Percentiles rank a stretch among this genome's conserved stretches.
Evolutionary conservation across 768 basidiomycete genomes (phyloP).

Genomic region (Tricholoma saponaceum): DNA sequence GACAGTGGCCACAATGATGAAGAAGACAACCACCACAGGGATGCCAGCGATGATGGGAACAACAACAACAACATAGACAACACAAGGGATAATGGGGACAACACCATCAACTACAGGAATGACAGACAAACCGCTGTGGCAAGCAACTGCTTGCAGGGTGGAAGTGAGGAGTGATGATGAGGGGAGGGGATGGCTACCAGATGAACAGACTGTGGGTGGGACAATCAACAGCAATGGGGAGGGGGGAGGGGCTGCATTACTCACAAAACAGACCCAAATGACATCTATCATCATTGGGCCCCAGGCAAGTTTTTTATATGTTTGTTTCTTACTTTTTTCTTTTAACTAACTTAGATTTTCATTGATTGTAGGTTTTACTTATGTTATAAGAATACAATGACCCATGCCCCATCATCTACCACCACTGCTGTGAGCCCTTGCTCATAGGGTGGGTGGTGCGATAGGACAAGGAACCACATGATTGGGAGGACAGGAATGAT

Average conservation of each 20-base stretch:
- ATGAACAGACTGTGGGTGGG: background rate
- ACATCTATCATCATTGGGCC: background rate
- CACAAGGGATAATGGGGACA: too few relatives aligned
- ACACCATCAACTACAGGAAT: too few relatives aligned
- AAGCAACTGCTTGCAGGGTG: too few relatives aligned
- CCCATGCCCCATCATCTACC: background rate
- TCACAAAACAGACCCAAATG: background rate
- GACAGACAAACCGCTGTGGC: too few relatives aligned
- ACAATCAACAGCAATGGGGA: background rate
- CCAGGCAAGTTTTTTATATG: too few relatives aligned
- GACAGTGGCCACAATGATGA: background rate
- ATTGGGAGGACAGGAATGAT: background rate
- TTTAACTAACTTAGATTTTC: background rate
- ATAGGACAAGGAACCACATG: background rate
- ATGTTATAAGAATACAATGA: background rate
- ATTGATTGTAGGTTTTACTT: background rate
- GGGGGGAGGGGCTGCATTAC: background rate
- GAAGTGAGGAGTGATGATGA: too few relatives aligned
- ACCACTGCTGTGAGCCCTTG: background rate
- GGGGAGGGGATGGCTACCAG: background rate
- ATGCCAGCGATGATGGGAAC: background rate
- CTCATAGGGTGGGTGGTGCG: background rate
- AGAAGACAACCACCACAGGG: background rate
- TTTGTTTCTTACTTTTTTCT: background rate
- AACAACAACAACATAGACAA: background rate